phyloP scores from a whole-genome alignment of 78 protist species.

The Blattamonas nauphoetae region DNA sequence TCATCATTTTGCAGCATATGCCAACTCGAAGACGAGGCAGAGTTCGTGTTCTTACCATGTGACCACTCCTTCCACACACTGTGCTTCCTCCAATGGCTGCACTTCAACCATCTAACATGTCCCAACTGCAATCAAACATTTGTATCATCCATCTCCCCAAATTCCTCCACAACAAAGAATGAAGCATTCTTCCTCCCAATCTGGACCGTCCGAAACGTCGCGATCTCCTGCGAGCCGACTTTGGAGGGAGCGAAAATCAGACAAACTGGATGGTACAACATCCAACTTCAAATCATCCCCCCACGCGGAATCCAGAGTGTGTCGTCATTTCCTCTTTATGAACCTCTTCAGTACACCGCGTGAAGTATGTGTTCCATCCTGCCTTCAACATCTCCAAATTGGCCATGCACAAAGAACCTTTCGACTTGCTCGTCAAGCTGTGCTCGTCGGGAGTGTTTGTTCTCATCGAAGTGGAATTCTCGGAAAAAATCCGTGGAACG shows the following conservation, averaged over 20 bases:
- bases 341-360: too few species aligned
- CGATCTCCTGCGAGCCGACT: background rate
- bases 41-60: background rate
- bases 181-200: background rate
- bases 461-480: slow-evolving; percentile 4
- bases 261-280: slow-evolving; percentile 21
- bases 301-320: slow-evolving; percentile 17
- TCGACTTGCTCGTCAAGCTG: slow-evolving; percentile 6
- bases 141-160: background rate
- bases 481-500: background rate
- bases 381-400: slow-evolving; percentile 6
- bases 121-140: background rate
- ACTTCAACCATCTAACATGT: background rate
- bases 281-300: background rate
- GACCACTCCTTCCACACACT: background rate
- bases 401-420: background rate
- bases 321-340: too few species aligned
- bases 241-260: background rate
- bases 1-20: slow-evolving; percentile 11
- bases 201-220: slow-evolving; percentile 9
- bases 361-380: slow-evolving; percentile 25
- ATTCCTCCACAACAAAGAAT: background rate
- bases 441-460: slow-evolving; percentile 12
- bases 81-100: slow-evolving; percentile 3
- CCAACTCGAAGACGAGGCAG: background rate